Evolutionary conservation across 768 basidiomycete species (phyloP).

Genomic region (Tricholoma sp.): DNA sequence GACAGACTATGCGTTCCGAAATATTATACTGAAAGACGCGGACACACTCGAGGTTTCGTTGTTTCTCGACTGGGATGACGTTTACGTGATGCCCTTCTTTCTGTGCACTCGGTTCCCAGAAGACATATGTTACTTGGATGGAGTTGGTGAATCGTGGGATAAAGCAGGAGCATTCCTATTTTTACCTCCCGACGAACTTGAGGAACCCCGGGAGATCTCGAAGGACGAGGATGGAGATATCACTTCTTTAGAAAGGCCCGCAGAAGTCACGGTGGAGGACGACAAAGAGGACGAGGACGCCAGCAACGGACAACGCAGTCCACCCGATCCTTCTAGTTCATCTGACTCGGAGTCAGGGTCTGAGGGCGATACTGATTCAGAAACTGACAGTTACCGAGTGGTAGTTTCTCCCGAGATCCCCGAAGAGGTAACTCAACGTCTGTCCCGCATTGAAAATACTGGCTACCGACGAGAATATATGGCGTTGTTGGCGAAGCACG

Average conservation of each 20-base stretch:
- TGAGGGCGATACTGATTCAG: no score
- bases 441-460: no score
- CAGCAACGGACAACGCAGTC: not conserved
- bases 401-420: no score
- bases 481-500: no score
- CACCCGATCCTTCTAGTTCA: not conserved
- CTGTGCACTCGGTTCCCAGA: not conserved
- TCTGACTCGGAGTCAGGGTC: no score
- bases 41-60: not conserved
- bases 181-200: not conserved
- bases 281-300: not conserved
- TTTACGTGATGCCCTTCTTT: not conserved
- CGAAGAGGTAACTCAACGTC: no score
- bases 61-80: not conserved
- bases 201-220: not conserved
- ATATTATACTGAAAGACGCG: not conserved
- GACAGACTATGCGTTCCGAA: not conserved
- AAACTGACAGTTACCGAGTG: no score
- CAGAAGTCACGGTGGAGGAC: not conserved
- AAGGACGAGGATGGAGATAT: no score
- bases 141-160: not conserved
- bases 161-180: not conserved
- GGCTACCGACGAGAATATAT: no score
- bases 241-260: not conserved
- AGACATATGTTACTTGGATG: not conserved